These are phyloP conservation scores for Wallacemonas sp. DNA, from an alignment of 208 protist species.

Conservation along the genomic window DNA sequence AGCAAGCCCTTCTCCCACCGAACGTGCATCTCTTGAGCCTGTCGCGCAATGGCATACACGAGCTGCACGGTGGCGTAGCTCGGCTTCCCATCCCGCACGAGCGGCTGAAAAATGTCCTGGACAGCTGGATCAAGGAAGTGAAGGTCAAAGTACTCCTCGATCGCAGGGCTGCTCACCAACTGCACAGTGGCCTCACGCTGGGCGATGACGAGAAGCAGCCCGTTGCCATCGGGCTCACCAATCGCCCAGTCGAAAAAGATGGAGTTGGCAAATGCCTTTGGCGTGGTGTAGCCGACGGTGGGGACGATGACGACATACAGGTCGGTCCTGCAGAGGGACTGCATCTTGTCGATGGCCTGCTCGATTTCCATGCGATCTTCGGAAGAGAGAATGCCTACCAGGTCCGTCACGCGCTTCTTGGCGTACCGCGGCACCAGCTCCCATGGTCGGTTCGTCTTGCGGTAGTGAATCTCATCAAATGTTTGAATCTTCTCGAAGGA, in stretches of 20 bases:
- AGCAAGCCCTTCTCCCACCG: slow-evolving; percentile 63
- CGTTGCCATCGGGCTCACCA: slow-evolving; percentile 71
- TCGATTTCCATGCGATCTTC: slow-evolving; percentile 91
- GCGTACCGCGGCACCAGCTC: slow-evolving; percentile 78
- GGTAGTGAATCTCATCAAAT: slow-evolving; percentile 87
- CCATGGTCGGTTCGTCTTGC: slow-evolving; percentile 75
- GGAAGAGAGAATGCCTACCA: slow-evolving; percentile 69
- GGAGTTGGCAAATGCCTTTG: slow-evolving; percentile 77
- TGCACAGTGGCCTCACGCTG: slow-evolving; percentile 83
- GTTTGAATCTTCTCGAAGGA: slow-evolving; percentile 82
- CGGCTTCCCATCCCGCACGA: slow-evolving; percentile 71
- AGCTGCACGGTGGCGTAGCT: slow-evolving; percentile 83
- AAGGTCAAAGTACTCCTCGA: slow-evolving; percentile 79
- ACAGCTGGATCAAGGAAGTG: slow-evolving; percentile 72
- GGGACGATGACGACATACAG: slow-evolving; percentile 86
- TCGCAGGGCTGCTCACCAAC: slow-evolving; percentile 65
- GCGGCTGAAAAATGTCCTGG: slow-evolving; percentile 75
- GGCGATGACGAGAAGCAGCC: slow-evolving; percentile 74
- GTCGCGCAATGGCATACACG: slow-evolving; percentile 84
- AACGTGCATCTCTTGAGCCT: slow-evolving; percentile 76
- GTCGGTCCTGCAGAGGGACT: slow-evolving; percentile 76
- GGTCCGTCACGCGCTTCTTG: slow-evolving; percentile 82
- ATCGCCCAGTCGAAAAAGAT: slow-evolving; percentile 88
- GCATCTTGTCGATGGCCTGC: slow-evolving; percentile 84
- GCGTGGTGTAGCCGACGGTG: slow-evolving; percentile 82